Evolutionary conservation across 2,329 filamentous ascomycete species (phyloP), one percentile per base, ranked within the genome.

Genomic region (Zelopaecilomyces penicillatus): DNA sequence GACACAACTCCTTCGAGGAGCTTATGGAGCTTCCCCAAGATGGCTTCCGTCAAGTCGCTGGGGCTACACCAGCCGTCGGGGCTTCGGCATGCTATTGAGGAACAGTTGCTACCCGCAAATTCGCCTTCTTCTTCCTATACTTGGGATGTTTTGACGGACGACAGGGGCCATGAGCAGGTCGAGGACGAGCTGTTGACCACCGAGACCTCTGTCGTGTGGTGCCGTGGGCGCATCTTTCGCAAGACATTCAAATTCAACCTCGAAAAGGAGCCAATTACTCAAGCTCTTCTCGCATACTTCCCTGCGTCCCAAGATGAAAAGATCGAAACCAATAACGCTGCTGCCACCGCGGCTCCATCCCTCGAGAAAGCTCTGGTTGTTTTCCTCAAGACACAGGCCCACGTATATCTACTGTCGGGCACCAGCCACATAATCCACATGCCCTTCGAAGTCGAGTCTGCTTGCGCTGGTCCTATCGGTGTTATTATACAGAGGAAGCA

Each of bases 41-140:
- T 98, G 94, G 91, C 91, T 55, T 82, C 85, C 61, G 80, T 96
- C 67, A 86, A 81, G 65, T 96, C 91, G 52, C 78, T 96, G 58
- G 93, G 93, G 64, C 75, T 95, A 60, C 91, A 97, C 71, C 82
- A 85, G 68, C 90, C 94, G 49, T 80, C 85, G 49, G 89, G 85
- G 52, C 74, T 97, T 52, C 80, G 80, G 50, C 88, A 93, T 70
- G 82, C 95, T 52, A 77, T 95, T 54, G 75, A 83, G 54, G 90
- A 97, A 65, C 77, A 81, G 46, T 75, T 95, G 35, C 72, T 97
- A 2, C 78, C 83, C 12, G 65, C 75, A 38, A 76, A 93, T 50
- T 78, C 86, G 4, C 66, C 78, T 12, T 65, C 77, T 28, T 73
- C 78, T 31, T 74, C 75, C 4, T 97, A 95, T 63, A 72, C 70